Conservation (phyloP, 2,329 filamentous ascomycete genomes). For the Pestalotiopsis sp. region DNA sequence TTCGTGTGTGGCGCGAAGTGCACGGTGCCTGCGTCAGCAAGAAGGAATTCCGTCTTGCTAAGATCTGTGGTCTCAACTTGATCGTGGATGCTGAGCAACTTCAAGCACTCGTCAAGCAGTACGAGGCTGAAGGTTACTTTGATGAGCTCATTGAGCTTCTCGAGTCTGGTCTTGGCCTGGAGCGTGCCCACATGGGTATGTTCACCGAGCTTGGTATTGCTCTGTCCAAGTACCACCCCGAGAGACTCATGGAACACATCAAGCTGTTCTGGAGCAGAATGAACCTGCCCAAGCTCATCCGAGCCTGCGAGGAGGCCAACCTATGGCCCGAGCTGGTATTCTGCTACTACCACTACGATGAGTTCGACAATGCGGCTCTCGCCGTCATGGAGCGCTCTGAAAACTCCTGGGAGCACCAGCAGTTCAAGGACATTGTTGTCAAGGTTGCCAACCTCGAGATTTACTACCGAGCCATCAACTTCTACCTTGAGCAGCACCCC, state of each 20-base stretch:
- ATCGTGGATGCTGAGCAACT: constrained; percentile 98
- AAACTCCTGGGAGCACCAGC: constrained; percentile 98
- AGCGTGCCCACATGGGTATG: constrained; percentile 94
- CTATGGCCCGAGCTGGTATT: constrained; percentile 98
- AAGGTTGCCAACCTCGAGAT: constrained; percentile 99
- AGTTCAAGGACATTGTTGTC: constrained; percentile 98
- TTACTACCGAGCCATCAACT: constrained; percentile 96
- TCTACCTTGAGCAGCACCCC: constrained; percentile 97
- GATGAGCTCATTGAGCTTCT: constrained; percentile 95
- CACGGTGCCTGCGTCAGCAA: constrained; percentile 95
- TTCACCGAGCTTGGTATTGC: constrained; percentile 94
- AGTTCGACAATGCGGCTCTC: constrained; percentile 95
- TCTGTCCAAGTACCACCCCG: constrained; percentile 91
- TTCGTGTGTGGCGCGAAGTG: constrained; percentile 99
- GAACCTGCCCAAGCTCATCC: constrained; percentile 97
- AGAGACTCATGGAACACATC: constrained; percentile 96
- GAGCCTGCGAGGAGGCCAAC: constrained; percentile 89
- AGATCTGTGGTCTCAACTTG: constrained; percentile 97
- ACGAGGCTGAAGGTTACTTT: constrained; percentile 96
- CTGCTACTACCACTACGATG: constrained; percentile 97
- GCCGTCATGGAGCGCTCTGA: constrained; percentile 97
- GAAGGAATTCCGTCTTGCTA: constrained; percentile 98
- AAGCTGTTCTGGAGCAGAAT: constrained; percentile 98
- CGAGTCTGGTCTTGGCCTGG: constrained; percentile 91
- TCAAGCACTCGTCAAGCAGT: constrained; percentile 90